Evolutionary conservation across 2,329 filamentous ascomycete species (phyloP), one percentile per base, ranked within the genome.

Genomic region (Penicillium brasilianum): DNA sequence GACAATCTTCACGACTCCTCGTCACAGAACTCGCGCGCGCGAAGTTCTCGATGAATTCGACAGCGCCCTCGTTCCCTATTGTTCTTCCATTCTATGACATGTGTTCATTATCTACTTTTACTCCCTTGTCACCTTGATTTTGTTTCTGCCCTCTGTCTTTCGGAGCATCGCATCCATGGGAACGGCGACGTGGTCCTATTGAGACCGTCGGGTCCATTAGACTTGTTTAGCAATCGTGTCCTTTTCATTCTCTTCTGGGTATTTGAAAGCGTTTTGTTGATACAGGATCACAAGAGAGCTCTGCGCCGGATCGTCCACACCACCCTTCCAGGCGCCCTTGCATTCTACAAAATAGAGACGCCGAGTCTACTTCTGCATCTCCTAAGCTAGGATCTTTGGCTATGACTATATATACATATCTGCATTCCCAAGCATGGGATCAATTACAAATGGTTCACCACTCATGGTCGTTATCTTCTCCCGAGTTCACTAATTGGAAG

Each of bases 1-100:
- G 82, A 83, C 64, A 67, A 67, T 6, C 68, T 79, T 22, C 70
- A 72, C 48, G 77, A 78, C 54, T 76, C 75, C 4, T 75, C 74
- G 4, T 78, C 77, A 34, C 72, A 74, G 32, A 67, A 67, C 25
- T 76, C 76, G 28, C 71, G 71, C 57, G 69, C 72, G 30, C 71
- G 72, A 37, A 75, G 73, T 61, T 58, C 74, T 13, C 69, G 68
- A 34, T 76, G 50, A 18, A 11, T 11, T 16, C 30, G 18, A 28
- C 25, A 34, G 32, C 13, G n/a, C 14, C 11, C 8, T 30, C 20
- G 30, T n/a, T 48, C 34, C 25, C 16, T 41, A 20, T 20, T 14
- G 18, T 16, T 34, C 1, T 37, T 52, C 30, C 28, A 30, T 37
- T 55, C 34, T 49, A 48, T 48, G 22, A 48, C 44, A 48, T 48